These are phyloP conservation scores for Yarrowia sp. DNA, from an alignment of 805 yeast species.

Conservation along the genomic window DNA sequence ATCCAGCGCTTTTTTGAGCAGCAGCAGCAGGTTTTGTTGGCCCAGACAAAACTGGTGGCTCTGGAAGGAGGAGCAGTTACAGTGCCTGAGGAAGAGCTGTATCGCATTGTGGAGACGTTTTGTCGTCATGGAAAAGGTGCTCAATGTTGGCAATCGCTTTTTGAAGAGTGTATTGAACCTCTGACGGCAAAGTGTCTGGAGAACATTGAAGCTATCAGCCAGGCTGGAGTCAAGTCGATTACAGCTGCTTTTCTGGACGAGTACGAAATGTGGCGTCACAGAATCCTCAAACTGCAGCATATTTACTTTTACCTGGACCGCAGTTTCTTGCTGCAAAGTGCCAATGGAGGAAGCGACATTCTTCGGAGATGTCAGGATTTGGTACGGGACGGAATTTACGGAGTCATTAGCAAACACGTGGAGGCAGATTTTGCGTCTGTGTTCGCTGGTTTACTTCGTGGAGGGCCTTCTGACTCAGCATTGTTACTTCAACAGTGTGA, in stretches of 20 bases:
- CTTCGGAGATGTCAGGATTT: conserved; percentile 7
- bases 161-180: neutral
- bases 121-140: conserved; percentile 4
- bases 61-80: neutral
- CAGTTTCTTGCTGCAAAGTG: neutral
- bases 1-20: neutral
- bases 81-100: neutral
- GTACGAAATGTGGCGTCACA: neutral
- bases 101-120: conserved; percentile 18
- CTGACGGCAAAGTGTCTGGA: neutral
- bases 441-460: neutral
- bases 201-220: neutral
- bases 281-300: conserved; percentile 2
- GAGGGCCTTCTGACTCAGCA: neutral
- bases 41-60: neutral
- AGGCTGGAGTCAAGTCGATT: neutral
- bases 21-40: neutral
- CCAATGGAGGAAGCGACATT: conserved; percentile 7
- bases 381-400: neutral
- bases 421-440: neutral
- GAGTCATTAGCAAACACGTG: neutral
- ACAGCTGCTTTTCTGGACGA: conserved; percentile 14
- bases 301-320: conserved; percentile 16
- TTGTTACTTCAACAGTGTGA: neutral
- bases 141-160: conserved; percentile 6